phyloP scores from a whole-genome alignment of 345 rosid species.

The Citrus cavaleriei region DNA sequence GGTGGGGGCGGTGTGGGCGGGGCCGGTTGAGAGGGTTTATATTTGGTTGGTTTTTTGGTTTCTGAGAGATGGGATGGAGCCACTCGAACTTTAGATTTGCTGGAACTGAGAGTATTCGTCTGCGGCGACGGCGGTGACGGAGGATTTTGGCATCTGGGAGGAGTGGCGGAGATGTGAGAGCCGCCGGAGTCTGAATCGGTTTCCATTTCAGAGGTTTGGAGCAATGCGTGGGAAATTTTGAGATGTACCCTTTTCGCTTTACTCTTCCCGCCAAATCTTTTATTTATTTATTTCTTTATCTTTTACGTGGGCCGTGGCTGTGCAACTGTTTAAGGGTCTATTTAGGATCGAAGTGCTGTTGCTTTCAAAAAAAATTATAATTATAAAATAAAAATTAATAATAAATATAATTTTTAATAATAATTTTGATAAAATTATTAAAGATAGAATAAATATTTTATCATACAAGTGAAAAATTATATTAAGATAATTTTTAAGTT shows the following conservation, averaged over 20 bases:
- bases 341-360: accelerated
- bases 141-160: conserved; percentile 55
- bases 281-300: too few species aligned
- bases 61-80: conserved; percentile 31
- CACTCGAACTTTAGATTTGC: conserved; percentile 19
- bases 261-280: conserved; percentile 44
- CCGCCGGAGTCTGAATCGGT: conserved; percentile 85
- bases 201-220: conserved; percentile 36
- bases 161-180: conserved; percentile 85
- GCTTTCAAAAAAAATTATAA: too few species aligned
- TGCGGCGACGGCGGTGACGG: conserved; percentile 9
- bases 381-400: too few species aligned
- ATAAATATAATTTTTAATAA: too few species aligned
- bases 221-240: not conserved
- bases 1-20: not conserved
- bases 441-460: too few species aligned
- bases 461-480: too few species aligned
- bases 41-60: conserved; percentile 16
- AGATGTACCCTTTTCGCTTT: not conserved
- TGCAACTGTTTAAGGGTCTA: accelerated
- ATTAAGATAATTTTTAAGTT: too few species aligned
- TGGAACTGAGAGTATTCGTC: conserved; percentile 12
- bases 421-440: too few species aligned
- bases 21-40: conserved; percentile 16
- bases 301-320: too few species aligned